phyloP scores from a whole-genome alignment of 2,329 filamentous ascomycete species.

The Fusarium odoratissimum region DNA sequence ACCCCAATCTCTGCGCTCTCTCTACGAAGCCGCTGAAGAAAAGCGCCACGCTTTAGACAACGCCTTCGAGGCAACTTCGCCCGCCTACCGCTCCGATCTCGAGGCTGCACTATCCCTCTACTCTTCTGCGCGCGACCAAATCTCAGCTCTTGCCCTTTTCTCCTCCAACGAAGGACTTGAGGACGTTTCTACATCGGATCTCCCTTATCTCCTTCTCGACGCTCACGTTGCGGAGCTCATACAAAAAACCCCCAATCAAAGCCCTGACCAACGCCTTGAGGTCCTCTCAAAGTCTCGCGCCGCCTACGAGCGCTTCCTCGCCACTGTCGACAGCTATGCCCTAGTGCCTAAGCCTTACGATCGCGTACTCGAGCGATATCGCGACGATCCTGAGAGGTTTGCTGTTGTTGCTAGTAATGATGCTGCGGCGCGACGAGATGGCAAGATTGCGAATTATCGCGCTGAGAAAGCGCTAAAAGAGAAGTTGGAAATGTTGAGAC shows the following conservation, averaged over 20 bases:
- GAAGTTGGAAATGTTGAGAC: constrained; percentile 73
- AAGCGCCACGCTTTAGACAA: constrained; percentile 69
- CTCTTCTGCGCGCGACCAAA: constrained; percentile 76
- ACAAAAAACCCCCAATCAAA: constrained; percentile 70
- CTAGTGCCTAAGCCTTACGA: constrained; percentile 74
- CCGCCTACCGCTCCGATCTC: constrained; percentile 75
- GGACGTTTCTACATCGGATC: constrained; percentile 84
- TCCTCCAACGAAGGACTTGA: constrained; percentile 90
- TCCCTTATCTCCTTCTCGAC: constrained; percentile 85
- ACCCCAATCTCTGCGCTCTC: constrained; percentile 61
- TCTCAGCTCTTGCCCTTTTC: constrained; percentile 82
- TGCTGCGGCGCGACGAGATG: constrained; percentile 77
- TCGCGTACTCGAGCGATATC: constrained; percentile 78
- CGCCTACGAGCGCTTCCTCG: constrained; percentile 83
- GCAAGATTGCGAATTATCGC: constrained; percentile 87
- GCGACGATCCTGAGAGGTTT: constrained; percentile 78
- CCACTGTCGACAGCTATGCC: constrained; percentile 80
- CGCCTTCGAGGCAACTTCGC: constrained; percentile 72
- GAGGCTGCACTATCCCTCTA: constrained; percentile 76
- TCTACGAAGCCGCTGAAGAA: constrained; percentile 63
- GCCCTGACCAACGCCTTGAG: constrained; percentile 67
- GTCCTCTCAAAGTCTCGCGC: constrained; percentile 73
- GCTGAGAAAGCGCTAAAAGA: constrained; percentile 87
- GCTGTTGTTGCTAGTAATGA: constrained; percentile 72
- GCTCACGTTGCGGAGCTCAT: constrained; percentile 84